Conservation (phyloP, 192 early-diverging fungal species). For the Umbelopsis sp. region DNA sequence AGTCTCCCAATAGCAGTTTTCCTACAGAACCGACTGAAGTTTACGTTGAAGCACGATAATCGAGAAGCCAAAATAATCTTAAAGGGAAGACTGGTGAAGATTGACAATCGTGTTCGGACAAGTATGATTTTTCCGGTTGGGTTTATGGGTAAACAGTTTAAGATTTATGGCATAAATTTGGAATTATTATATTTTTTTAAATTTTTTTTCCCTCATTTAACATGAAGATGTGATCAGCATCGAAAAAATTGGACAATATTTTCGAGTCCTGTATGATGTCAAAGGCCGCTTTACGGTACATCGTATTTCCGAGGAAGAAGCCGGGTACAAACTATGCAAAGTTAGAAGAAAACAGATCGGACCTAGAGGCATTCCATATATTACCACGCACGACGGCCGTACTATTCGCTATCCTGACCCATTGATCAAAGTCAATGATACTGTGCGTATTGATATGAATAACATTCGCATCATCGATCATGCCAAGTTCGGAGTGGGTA, state of each 20-base stretch:
- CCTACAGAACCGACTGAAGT: slow-evolving; percentile 98
- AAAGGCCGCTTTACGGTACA: slow-evolving; percentile 99
- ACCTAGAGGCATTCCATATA: slow-evolving; percentile 91
- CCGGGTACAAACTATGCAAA: slow-evolving; percentile 99
- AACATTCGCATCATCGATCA: slow-evolving; percentile 87
- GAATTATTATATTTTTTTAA: background rate
- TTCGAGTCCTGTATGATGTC: slow-evolving; percentile 98
- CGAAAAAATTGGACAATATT: slow-evolving; percentile 97
- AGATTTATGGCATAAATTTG: background rate
- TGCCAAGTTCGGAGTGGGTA: slow-evolving; percentile 97
- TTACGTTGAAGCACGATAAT: slow-evolving; percentile 82
- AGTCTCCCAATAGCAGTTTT: slow-evolving; percentile 97
- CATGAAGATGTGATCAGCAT: slow-evolving; percentile 89
- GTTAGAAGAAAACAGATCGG: slow-evolving; percentile 94
- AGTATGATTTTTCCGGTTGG: slow-evolving; percentile 95
- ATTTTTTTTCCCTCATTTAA: background rate
- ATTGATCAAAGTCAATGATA: slow-evolving; percentile 98
- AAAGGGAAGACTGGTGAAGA: slow-evolving; percentile 98
- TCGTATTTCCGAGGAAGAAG: slow-evolving; percentile 97
- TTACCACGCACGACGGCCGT: slow-evolving; percentile 98
- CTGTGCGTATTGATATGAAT: slow-evolving; percentile 94
- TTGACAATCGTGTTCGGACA: slow-evolving; percentile 97
- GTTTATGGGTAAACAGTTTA: slow-evolving; percentile 80
- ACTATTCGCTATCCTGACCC: slow-evolving; percentile 99
- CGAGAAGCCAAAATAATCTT: slow-evolving; percentile 95